A percentile compares a stretch with the other conserved stretches of the same genome.
These are phyloP conservation scores for Pseudogymnoascus sp. DNA, from an alignment of 2,329 filamentous ascomycete species.

Conservation along the genomic window DNA sequence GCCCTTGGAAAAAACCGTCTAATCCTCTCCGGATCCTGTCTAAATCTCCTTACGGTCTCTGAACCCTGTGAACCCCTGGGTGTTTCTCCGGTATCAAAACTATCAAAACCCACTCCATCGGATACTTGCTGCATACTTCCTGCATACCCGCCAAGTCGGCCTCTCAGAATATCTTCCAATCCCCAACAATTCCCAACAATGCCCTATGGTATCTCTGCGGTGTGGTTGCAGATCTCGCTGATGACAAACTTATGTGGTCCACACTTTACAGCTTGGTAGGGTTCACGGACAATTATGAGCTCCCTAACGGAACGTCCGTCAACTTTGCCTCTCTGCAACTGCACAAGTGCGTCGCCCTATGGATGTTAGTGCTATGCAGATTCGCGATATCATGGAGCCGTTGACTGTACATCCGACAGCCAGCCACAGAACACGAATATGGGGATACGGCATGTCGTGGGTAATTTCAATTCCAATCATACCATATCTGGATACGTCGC, in stretches of 20 bases:
- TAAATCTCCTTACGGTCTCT: background rate
- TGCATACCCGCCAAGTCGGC: slow-evolving; percentile 6
- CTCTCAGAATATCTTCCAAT: slow-evolving; percentile 7
- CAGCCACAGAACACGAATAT: slow-evolving; percentile 7
- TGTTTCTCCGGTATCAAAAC: background rate
- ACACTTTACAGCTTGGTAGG: slow-evolving; percentile 22
- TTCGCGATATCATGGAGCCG: slow-evolving; percentile 7
- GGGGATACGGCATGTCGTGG: slow-evolving; percentile 1
- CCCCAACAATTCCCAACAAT: background rate
- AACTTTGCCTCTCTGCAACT: slow-evolving; percentile 7
- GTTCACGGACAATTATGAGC: slow-evolving; percentile 23
- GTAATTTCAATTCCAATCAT: slow-evolving; percentile 6
- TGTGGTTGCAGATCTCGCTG: background rate
- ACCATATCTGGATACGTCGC: slow-evolving; percentile 7
- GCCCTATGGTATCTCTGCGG: background rate
- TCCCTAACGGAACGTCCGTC: slow-evolving; percentile 13
- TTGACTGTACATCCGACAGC: slow-evolving; percentile 6
- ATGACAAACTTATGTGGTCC: slow-evolving; percentile 8
- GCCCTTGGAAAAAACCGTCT: background rate
- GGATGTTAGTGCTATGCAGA: slow-evolving; percentile 5
- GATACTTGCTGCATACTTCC: background rate
- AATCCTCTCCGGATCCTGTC: background rate
- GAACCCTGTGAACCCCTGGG: slow-evolving; percentile 2
- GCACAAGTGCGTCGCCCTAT: slow-evolving; percentile 3
- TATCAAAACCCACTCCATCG: slow-evolving; percentile 3